Conservation (phyloP, 2,329 filamentous ascomycete species). For the Claviceps sp. region DNA sequence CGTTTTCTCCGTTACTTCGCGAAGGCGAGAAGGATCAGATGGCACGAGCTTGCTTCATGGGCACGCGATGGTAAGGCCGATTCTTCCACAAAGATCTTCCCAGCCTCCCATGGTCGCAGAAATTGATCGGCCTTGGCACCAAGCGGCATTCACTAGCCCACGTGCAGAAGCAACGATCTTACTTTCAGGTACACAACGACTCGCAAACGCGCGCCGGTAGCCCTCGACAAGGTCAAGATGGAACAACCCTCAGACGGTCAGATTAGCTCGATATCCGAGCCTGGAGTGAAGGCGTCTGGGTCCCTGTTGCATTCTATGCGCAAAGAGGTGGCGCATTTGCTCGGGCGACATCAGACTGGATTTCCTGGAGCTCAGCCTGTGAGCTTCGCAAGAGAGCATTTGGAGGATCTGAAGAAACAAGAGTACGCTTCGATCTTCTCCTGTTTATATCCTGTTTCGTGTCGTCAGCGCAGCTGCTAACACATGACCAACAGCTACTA, state of each 20-base stretch:
- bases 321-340: constrained; percentile 58
- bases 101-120: not conserved
- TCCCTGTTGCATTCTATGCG: constrained; percentile 49
- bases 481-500: constrained; percentile 55
- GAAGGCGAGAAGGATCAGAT: not conserved
- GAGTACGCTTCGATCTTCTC: constrained; percentile 40
- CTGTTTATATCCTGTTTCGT: constrained; percentile 3
- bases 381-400: constrained; percentile 70
- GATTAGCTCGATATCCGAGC: constrained; percentile 41
- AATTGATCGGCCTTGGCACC: not conserved
- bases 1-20: not conserved
- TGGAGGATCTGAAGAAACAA: constrained; percentile 64
- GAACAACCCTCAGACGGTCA: constrained; percentile 17
- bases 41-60: not conserved
- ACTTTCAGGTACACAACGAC: not conserved
- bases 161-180: not conserved
- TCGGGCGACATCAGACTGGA: constrained; percentile 51
- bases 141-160: not conserved
- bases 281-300: constrained; percentile 52
- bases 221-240: constrained; percentile 12
- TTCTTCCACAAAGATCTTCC: not conserved
- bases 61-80: not conserved
- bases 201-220: not conserved
- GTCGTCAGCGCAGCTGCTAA: constrained; percentile 4
- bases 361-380: constrained; percentile 94